Base-by-base conservation (phyloP, 805 yeast species). In the Pichia insulana region DNA sequence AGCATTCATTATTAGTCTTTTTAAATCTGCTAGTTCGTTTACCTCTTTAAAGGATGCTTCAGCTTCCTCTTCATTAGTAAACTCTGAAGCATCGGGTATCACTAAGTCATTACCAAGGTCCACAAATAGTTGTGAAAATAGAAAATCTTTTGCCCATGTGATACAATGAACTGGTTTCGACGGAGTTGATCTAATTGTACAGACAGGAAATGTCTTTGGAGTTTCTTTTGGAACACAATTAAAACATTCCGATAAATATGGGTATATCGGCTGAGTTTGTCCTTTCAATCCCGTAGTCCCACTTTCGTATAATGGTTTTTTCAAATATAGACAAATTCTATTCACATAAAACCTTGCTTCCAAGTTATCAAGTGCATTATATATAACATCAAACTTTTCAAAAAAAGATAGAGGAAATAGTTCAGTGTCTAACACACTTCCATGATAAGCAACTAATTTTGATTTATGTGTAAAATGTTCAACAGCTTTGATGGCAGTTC, bases 231-330 rank as follows among this genome's bases (percentile, higher is more conserved):
- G 76, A 20, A 79, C 76, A 62, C 99, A 92, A 48, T 88, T 96
- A 62, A 88, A 94, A 62, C 99, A 92, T 64, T 92, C 98, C 2
- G 94, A 78, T 37, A 65, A 52, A 40, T 80, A 78, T 1, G 96
- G 94, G 48, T 76, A 71, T 43, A 92, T 90, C 2, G 96, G 96
- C 56, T 87, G 96, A 28, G 85, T 84, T 59, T 92, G 96, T 18
- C 99, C 99, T 48, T 79, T 80, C 49, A 81, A 83, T 2, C 99
- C 99, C 0, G 96, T 84, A 0, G 97, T 89, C 9, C 99, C 99
- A 42, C 87, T 77, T 61, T 92, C 98, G 72, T 92, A 77, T 39
- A 90, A 69, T 1, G 95, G 95, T 22, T 72, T 81, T 22, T 72
- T 67, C 16, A 85, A 65, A 46, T 83, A 83, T 12, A 90, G 70